These are phyloP conservation scores for Xerocomus cyaneibrunnescens DNA, from an alignment of 1,284 basidiomycete species.

Conservation along the genomic window DNA sequence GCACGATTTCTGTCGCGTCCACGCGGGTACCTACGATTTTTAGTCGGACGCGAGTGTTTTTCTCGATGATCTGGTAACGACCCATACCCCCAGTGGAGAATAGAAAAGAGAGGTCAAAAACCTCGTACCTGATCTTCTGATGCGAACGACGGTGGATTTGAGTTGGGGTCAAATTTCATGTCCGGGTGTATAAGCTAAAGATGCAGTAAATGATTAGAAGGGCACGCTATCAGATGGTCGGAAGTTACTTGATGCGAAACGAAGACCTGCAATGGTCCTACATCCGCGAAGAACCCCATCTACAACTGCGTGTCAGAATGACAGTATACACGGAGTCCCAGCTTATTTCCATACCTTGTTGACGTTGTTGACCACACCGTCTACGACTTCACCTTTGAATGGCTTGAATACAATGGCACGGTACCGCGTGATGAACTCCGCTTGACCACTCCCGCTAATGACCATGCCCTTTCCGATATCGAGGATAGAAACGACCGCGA, in stretches of 20 bases:
- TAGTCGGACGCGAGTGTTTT: conserved; percentile 88
- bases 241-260: conserved; percentile 87
- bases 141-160: conserved; percentile 88
- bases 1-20: conserved; percentile 95
- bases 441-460: conserved; percentile 88
- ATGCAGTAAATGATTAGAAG: conserved; percentile 17
- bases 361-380: conserved; percentile 94
- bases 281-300: conserved; percentile 99
- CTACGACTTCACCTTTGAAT: conserved; percentile 98
- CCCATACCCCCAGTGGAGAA: neutral
- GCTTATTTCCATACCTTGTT: conserved; percentile 71
- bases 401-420: conserved; percentile 96
- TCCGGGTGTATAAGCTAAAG: conserved; percentile 87
- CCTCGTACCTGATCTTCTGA: conserved; percentile 78
- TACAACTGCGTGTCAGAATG: conserved; percentile 34
- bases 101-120: neutral
- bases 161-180: conserved; percentile 90
- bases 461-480: conserved; percentile 93
- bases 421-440: conserved; percentile 90
- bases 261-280: conserved; percentile 90
- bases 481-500: conserved; percentile 88
- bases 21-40: conserved; percentile 97
- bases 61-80: conserved; percentile 76
- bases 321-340: neutral
- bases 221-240: conserved; percentile 13